phyloP scores from a whole-genome alignment of 1,284 basidiomycete genomes.

The Fomes fomentarius region DNA sequence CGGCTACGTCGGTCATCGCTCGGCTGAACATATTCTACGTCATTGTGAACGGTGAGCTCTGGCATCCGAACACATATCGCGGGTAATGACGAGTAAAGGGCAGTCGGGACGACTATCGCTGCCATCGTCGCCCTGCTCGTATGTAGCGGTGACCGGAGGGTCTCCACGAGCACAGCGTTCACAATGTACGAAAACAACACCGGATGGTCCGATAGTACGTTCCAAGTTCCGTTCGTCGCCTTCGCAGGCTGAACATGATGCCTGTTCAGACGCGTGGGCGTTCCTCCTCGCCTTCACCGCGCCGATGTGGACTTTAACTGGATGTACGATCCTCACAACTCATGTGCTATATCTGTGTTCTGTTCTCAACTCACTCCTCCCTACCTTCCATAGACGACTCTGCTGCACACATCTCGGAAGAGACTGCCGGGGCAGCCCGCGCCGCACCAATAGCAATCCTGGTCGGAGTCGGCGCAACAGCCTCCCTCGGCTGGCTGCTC shows the following conservation, averaged over 20 bases:
- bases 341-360: background rate
- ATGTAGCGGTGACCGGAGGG: conserved; percentile 55
- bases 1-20: conserved; percentile 67
- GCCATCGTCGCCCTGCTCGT: conserved; percentile 64
- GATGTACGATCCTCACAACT: conserved; percentile 56
- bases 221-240: too few species aligned
- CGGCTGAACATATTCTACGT: conserved; percentile 72
- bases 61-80: too few species aligned
- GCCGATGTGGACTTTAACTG: conserved; percentile 81
- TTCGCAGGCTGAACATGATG: background rate
- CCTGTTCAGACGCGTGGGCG: conserved; percentile 63
- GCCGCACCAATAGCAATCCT: conserved; percentile 81
- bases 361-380: background rate
- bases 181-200: conserved; percentile 74
- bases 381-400: conserved; percentile 82
- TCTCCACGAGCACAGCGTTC: conserved; percentile 71
- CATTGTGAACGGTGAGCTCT: conserved; percentile 57
- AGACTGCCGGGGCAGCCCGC: conserved; percentile 65
- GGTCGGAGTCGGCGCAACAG: conserved; percentile 61
- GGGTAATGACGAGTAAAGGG: background rate
- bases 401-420: conserved; percentile 79
- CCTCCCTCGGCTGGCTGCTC: conserved; percentile 64
- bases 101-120: conserved; percentile 47
- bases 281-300: conserved; percentile 75
- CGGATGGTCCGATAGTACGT: conserved; percentile 65